Base-by-base conservation (phyloP, 805 yeast genomes). In the Candida multigemmis region DNA sequence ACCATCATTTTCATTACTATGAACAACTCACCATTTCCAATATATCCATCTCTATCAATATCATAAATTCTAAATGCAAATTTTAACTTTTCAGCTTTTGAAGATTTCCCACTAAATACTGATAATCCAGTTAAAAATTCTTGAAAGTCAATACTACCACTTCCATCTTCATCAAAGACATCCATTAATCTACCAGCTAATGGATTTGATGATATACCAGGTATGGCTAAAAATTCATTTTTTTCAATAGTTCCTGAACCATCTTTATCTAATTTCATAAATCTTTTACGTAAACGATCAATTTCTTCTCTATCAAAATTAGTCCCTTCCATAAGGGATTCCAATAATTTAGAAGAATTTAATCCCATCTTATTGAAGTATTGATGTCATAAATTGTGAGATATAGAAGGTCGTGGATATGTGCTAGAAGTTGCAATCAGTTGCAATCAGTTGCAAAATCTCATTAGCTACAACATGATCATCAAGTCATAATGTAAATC, bases 1-100 rank as follows among this genome's bases (percentile, higher is more conserved):
- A 93, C 98, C 98, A 91, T 91, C 73, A 84, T 82, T 54, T 91
- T 83, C 58, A 91, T 63, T 21, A 91, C 97, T 21, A 89, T 66
- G 44, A 79, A 91, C 31, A 91, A 54, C 55, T 91, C 99, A 14
- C 98, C 99, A 48, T 89, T 89, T 3, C 96, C 87, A 19, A 91
- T 84, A 48, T 47, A 86, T 0, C 98, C 98, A 49, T 91, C 99
- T 30, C 85, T 68, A 53, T 91, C 99, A 36, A 91, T 85, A 48
- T 91, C 99, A 48, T 91, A 91, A 12, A 91, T 85, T 44, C 77
- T 82, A 57, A 91, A 91, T 7, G 96, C 91, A 60, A 93, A 91
- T 46, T 65, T 65, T 33, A 89, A 65, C 53, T 86, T 89, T 39
- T 85, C 96, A 29, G 75, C 78, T 25, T 74, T 74, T 14, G 77